Evolutionary conservation across 108 stramenopile genomes (phyloP), one percentile per base, ranked within the genome.

Genomic region (Nitzschia inconspicua): DNA sequence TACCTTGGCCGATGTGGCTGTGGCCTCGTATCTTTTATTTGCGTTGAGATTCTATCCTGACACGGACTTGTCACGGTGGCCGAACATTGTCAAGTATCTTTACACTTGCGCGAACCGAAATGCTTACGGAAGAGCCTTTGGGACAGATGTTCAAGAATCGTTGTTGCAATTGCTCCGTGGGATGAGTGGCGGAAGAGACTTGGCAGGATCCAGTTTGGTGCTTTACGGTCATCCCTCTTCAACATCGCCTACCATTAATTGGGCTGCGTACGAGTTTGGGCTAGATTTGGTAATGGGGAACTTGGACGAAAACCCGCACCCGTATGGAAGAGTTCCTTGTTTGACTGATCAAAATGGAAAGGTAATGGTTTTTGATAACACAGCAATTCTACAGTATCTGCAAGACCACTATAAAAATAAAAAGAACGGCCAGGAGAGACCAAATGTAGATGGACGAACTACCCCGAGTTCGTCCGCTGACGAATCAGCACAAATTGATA

Each of bases 281-380:
- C 18, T 79, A n/a, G 36, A 51, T 1, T 24, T 75, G 16, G 22
- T 27, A 0, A 72, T 72, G 69, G 78, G 78, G 32, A 77, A 88
- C 35, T 68, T 88, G 22, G 52, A 62, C 10, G 62, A 57, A 25
- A 88, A 88, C 66, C 84, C 84, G 1, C 90, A 93, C 59, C 91
- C 91, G 4, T 93, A 89, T 63, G 73, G 78, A 25, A 87, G 88
- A 62, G 72, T 88, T 11, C 91, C 91, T 25, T 86, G 77, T 52
- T 69, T 93, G 13, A 72, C 66, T 0, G 85, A 86, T 60, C 63
- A 81, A 43, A 44, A 42, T n/a, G 73, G 61, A 10, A 75, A 75
- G 46, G 82, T 80, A 5, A 31, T 75, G 37, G 73, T 88, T 26
- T 93, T 89, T 70, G 91, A 93, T 63, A 80, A 78, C 22, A 88